Conservation (phyloP, 1,284 basidiomycete genomes). For the Ceratobasidium sp. region DNA sequence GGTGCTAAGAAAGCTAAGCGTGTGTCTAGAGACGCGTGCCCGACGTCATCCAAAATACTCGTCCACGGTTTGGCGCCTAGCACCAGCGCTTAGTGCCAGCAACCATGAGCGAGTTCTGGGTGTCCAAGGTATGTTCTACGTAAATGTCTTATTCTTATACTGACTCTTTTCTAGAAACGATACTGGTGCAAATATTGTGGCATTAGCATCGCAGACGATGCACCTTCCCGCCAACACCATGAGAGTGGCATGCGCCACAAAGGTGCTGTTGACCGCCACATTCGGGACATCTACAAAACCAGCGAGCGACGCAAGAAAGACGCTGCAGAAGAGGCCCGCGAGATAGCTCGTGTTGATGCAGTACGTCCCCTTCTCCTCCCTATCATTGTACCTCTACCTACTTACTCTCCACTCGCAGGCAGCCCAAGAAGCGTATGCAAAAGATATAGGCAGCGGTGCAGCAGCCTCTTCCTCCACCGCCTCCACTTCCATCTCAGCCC, state of each 20-base stretch:
- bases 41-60: constrained; percentile 7
- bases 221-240: constrained; percentile 90
- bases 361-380: constrained; percentile 58
- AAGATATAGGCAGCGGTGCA: constrained; percentile 74
- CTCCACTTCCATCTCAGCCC: constrained; percentile 52
- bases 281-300: constrained; percentile 92
- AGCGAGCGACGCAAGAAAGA: constrained; percentile 90
- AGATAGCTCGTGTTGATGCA: constrained; percentile 87
- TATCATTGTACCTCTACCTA: constrained; percentile 8
- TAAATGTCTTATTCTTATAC: neutral
- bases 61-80: constrained; percentile 18
- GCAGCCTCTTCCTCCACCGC: constrained; percentile 44
- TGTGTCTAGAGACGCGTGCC: neutral
- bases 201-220: constrained; percentile 92
- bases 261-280: constrained; percentile 91
- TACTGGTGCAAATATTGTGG: constrained; percentile 91
- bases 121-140: constrained; percentile 73
- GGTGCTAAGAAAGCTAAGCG: neutral
- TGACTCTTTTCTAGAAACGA: constrained; percentile 34
- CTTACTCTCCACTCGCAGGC: constrained; percentile 59
- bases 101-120: constrained; percentile 85
- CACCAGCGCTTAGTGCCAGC: neutral
- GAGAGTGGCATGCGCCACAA: constrained; percentile 95
- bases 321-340: constrained; percentile 82
- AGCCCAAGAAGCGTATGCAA: constrained; percentile 76